These are phyloP conservation scores for Corymbia calophylla DNA, from an alignment of 441 rosid genomes.

Conservation along the genomic window DNA sequence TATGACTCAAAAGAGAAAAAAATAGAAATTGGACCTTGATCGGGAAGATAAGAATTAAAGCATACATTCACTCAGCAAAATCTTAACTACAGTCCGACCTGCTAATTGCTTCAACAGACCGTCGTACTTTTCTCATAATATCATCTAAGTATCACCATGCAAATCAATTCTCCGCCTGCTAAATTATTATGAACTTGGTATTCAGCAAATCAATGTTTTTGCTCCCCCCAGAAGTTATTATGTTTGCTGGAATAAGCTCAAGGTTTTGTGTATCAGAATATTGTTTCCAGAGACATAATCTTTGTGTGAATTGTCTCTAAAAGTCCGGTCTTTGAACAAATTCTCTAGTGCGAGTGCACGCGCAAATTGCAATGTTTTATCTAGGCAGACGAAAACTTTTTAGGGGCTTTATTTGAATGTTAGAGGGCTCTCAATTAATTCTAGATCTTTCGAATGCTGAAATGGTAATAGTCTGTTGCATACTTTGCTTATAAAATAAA, in stretches of 20 bases:
- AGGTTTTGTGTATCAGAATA: background rate
- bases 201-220: rapidly evolving
- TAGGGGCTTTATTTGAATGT: background rate
- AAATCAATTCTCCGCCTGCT: background rate
- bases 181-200: background rate
- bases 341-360: background rate
- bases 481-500: background rate
- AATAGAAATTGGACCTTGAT: background rate
- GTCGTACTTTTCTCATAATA: background rate
- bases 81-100: background rate
- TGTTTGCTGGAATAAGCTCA: background rate
- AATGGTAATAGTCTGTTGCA: background rate
- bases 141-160: rapidly evolving
- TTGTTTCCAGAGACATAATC: background rate
- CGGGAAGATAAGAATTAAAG: background rate
- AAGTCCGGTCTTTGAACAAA: background rate
- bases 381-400: background rate
- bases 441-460: background rate
- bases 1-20: background rate
- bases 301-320: rapidly evolving
- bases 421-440: background rate
- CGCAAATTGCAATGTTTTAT: background rate
- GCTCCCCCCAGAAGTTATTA: background rate
- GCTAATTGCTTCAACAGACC: rapidly evolving
- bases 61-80: background rate